These are phyloP conservation scores for Coemansia interrupta DNA, from an alignment of 192 early-diverging fungal species.

Conservation along the genomic window DNA sequence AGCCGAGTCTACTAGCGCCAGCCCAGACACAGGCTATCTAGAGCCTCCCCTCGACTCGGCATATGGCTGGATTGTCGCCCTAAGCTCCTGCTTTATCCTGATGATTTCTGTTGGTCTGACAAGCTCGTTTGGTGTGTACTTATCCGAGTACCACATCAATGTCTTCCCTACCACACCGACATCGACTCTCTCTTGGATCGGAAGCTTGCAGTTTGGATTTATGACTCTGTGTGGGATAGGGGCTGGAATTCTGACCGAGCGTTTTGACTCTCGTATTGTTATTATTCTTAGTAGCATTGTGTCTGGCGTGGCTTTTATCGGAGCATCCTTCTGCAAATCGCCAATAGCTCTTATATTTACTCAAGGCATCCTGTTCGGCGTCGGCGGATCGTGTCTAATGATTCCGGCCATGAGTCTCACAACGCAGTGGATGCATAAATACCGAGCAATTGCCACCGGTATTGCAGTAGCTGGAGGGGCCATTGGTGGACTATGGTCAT, in stretches of 20 bases:
- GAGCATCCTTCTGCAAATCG: conserved; percentile 28
- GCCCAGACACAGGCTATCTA: not conserved
- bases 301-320: conserved; percentile 14
- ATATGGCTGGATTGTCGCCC: conserved; percentile 30
- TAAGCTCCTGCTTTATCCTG: conserved; percentile 24
- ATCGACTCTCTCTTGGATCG: conserved; percentile 43
- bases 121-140: conserved; percentile 36
- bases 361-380: conserved; percentile 72
- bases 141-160: conserved; percentile 19
- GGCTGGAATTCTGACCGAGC: conserved; percentile 32
- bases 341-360: conserved; percentile 64
- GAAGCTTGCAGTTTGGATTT: conserved; percentile 30
- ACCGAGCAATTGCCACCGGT: conserved; percentile 69
- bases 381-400: conserved; percentile 59
- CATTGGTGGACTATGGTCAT: conserved; percentile 66
- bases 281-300: conserved; percentile 12
- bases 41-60: not conserved
- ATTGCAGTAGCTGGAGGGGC: conserved; percentile 67
- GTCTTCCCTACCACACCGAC: conserved; percentile 22
- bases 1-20: not conserved
- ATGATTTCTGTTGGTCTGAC: conserved; percentile 30
- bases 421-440: conserved; percentile 67
- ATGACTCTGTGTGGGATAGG: conserved; percentile 32
- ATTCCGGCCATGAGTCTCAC: conserved; percentile 63
- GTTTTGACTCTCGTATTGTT: conserved; percentile 13